A percentile compares a stretch with the other conserved stretches of the same genome.
Conservation (phyloP, 495 filamentous ascomycete species). For the Neurospora intermedia region DNA sequence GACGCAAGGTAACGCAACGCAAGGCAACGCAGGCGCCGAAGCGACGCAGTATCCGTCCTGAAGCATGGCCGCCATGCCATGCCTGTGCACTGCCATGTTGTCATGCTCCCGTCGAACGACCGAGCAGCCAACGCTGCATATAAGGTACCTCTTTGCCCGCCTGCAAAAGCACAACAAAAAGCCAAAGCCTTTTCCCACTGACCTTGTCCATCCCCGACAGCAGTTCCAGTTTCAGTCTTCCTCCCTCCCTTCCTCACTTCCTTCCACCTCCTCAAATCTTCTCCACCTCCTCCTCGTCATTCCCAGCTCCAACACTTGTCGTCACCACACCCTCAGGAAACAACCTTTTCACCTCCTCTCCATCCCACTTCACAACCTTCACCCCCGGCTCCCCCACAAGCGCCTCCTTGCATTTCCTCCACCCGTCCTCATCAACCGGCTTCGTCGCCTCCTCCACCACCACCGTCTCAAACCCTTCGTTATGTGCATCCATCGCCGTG, state of each 20-base stretch:
- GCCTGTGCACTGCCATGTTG: background rate
- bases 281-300: slow-evolving; percentile 16
- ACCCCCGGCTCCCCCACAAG: slow-evolving; percentile 35
- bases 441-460: slow-evolving; percentile 70
- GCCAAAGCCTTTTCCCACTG: background rate
- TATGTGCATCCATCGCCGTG: slow-evolving; percentile 66
- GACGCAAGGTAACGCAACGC: background rate
- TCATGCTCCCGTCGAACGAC: background rate
- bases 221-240: background rate
- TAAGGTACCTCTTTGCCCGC: background rate
- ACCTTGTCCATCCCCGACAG: background rate
- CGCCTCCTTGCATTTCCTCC: slow-evolving; percentile 46
- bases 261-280: slow-evolving; percentile 7
- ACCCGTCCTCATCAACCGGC: slow-evolving; percentile 50
- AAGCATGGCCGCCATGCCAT: background rate
- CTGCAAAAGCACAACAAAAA: background rate
- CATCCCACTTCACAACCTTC: slow-evolving; percentile 32
- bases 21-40: background rate
- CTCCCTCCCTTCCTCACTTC: background rate
- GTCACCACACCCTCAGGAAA: slow-evolving; percentile 5
- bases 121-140: background rate
- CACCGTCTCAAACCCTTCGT: slow-evolving; percentile 64
- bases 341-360: slow-evolving; percentile 30
- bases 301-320: slow-evolving; percentile 33
- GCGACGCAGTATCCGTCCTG: background rate